Evolutionary conservation across 2,329 filamentous ascomycete species (phyloP).

Genomic region (Byssothecium circinans): DNA sequence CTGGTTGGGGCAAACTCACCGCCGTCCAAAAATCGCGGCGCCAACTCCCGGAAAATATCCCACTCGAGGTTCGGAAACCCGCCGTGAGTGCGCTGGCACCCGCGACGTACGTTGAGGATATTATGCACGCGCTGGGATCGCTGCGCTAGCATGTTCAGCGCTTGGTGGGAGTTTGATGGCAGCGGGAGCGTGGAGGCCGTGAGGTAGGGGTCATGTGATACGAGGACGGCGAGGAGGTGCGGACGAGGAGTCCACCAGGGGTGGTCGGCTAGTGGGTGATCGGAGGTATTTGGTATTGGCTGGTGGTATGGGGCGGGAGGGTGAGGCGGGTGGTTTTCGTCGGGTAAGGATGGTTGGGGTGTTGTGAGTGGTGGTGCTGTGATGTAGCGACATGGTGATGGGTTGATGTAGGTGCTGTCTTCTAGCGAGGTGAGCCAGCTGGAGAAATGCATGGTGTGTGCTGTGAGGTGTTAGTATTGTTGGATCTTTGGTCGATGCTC

Average conservation of each 20-base stretch:
- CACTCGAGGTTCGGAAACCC: conserved; percentile 1
- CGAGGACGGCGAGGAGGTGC: not conserved
- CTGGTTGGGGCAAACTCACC: not conserved
- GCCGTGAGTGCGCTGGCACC: not conserved
- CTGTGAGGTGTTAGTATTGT: too few relatives aligned
- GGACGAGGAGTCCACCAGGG: not conserved
- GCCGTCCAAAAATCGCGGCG: not conserved
- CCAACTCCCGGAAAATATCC: not conserved
- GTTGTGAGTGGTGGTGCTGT: not conserved
- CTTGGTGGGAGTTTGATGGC: not conserved
- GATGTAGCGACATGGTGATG: not conserved
- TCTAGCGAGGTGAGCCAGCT: not conserved
- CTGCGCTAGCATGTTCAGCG: not conserved
- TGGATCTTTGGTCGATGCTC: too few relatives aligned
- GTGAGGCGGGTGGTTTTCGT: not conserved
- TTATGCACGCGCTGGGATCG: not conserved
- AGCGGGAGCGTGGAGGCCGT: not conserved
- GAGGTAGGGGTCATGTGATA: not conserved
- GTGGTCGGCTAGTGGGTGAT: not conserved
- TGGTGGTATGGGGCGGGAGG: not conserved
- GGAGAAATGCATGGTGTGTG: not conserved
- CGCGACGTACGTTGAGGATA: not conserved
- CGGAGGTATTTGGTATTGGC: not conserved
- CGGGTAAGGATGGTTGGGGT: too few relatives aligned
- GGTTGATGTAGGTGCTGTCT: not conserved